phyloP scores from a whole-genome alignment of 176 grass and related monocot species.

The Aegilops tauschii region DNA sequence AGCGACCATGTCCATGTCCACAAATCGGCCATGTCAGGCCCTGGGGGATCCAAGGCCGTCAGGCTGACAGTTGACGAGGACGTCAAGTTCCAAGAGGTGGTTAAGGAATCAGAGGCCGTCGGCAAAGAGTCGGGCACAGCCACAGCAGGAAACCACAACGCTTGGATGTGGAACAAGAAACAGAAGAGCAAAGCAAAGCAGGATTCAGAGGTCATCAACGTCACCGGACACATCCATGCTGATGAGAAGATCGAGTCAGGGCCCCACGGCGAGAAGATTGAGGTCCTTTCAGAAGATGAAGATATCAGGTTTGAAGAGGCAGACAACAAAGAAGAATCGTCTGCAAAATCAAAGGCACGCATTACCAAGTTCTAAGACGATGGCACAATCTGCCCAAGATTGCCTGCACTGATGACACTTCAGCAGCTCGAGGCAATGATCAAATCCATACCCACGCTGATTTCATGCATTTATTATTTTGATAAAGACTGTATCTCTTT shows the following conservation, averaged over 20 bases:
- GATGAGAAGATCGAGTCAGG: constrained; percentile 46
- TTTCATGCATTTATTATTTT: constrained; percentile 28
- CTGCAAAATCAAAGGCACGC: neutral
- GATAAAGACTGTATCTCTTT: constrained; percentile 39
- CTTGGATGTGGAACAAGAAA: constrained; percentile 49
- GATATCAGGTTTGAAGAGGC: constrained; percentile 40
- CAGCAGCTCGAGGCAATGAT: neutral
- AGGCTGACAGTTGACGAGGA: constrained; percentile 63
- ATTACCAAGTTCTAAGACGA: constrained; percentile 18
- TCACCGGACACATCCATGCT: constrained; percentile 31
- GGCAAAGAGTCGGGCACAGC: neutral
- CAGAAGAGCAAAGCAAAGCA: constrained; percentile 23
- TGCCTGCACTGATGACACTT: constrained; percentile 1
- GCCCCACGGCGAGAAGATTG: constrained; percentile 30
- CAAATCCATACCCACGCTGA: neutral
- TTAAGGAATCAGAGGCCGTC: constrained; percentile 41
- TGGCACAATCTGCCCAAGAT: neutral
- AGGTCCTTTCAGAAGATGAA: constrained; percentile 48
- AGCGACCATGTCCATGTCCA: constrained; percentile 59
- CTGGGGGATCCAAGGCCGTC: constrained; percentile 29
- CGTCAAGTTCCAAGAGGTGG: constrained; percentile 49
- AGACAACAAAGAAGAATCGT: neutral
- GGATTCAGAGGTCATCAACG: constrained; percentile 39
- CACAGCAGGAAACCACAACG: neutral
- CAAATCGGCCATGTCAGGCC: constrained; percentile 33